Evolutionary conservation across 1,139 yeast species (phyloP), one percentile per base, ranked within the genome.

Genomic region (Candida sp.): DNA sequence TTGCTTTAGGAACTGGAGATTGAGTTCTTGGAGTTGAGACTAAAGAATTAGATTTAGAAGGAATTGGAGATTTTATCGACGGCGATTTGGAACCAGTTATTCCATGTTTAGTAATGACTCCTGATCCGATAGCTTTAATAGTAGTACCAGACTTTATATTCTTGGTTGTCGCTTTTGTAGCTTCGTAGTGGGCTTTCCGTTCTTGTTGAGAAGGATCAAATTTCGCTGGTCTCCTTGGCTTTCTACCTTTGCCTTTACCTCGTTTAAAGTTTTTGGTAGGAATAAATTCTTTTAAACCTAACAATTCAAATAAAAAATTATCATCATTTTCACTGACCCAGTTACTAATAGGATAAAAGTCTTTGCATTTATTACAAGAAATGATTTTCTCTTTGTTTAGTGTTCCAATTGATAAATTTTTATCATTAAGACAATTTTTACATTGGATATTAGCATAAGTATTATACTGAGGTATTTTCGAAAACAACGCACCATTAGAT

Each of bases 401-500:
- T 21, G 49, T 49, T 37, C 68, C 72, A 15, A 76, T 79, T 44
- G 57, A 65, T 45, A 81, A 60, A 41, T 68, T 56, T 1, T 60
- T 50, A 35, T 77, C 82, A 29, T 49, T 55, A 5, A 64, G 69
- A 62, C 85, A 81, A 9, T 58, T 45, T 2, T 52, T 47, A 58
- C 86, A 81, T 42, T 63, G 66, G 35, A 79, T 63, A 50, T 79
- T 82, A 57, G 84, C 62, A 39, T 78, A 75, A 40, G 64, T 70
- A 47, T 63, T 61, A 53, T 79, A 81, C 42, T 69, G 76, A 1
- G 67, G 67, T 49, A 79, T 61, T 51, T 70, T 77, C 45, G 61
- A 62, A 53, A 82, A 68, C 21, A 81, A 62, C 0, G 84, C 75
- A 2, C 85, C 86, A 52, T 81, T 81, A 3, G 75, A 64, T 6